These are phyloP conservation scores for Kingdonia uniflora DNA, from an alignment of 164 flowering plant genomes.

Conservation along the genomic window DNA sequence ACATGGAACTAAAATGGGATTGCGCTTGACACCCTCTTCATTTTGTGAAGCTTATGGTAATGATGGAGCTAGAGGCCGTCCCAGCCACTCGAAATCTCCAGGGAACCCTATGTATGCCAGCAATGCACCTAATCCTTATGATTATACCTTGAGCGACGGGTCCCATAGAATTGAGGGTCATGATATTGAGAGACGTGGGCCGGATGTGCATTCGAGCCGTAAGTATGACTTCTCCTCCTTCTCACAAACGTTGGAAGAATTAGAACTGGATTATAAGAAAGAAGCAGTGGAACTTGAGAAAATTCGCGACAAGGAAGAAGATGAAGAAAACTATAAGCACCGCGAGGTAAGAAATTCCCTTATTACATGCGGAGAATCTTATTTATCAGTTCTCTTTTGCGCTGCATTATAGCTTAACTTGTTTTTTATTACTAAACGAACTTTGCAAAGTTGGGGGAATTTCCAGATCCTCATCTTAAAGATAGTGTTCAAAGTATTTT, in stretches of 20 bases:
- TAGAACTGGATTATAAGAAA: conserved; percentile 77
- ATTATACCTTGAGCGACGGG: conserved; percentile 39
- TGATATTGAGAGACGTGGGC: conserved; percentile 49
- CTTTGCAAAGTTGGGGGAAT: no score
- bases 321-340: conserved; percentile 89
- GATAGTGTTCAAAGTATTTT: no score
- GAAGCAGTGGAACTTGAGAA: conserved; percentile 75
- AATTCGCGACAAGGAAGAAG: conserved; percentile 87
- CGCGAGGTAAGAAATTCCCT: conserved; percentile 64
- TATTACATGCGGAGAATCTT: background rate
- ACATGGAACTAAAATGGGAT: conserved; percentile 39
- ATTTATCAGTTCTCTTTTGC: no score
- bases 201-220: conserved; percentile 35
- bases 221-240: conserved; percentile 42
- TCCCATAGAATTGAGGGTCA: conserved; percentile 46
- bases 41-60: conserved; percentile 94
- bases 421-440: no score
- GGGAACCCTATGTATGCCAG: conserved; percentile 33
- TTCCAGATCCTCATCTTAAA: no score
- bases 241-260: conserved; percentile 64
- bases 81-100: conserved; percentile 82
- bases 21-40: conserved; percentile 59
- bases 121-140: conserved; percentile 43
- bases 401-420: no score
- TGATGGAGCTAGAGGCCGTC: conserved; percentile 65